Conservation (phyloP, 176 grass and related monocot genomes). For the Pontederia paniculata region DNA sequence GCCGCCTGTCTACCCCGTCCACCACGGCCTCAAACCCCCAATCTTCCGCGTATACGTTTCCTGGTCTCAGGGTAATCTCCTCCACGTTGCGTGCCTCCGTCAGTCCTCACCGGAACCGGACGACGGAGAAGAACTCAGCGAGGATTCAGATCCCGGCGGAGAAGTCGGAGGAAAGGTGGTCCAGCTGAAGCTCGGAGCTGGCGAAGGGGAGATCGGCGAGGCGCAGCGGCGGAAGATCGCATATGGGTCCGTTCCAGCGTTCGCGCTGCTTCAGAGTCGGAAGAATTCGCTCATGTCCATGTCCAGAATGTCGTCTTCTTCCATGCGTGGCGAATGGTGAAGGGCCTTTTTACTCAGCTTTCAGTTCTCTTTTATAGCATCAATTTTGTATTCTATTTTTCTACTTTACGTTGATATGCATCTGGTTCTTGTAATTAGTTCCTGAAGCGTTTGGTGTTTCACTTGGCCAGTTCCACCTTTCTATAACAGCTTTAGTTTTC, state of each 20-base stretch:
- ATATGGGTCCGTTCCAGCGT: conserved; percentile 63
- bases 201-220: conserved; percentile 46
- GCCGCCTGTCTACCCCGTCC: conserved; percentile 39
- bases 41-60: conserved; percentile 67
- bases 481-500: no score
- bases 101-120: conserved; percentile 13
- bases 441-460: no score
- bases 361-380: neutral
- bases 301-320: conserved; percentile 35
- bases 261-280: conserved; percentile 64
- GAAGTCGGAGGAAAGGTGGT: conserved; percentile 57
- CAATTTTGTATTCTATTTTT: neutral
- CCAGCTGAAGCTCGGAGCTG: conserved; percentile 49
- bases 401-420: neutral
- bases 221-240: conserved; percentile 67
- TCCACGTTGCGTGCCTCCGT: conserved; percentile 72
- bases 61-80: conserved; percentile 76
- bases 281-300: conserved; percentile 61
- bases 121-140: neutral
- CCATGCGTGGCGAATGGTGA: conserved; percentile 61
- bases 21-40: conserved; percentile 50
- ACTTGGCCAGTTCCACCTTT: no score
- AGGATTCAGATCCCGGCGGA: neutral
- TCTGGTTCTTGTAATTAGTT: no score
- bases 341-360: neutral